Conservation (phyloP, 1,284 basidiomycete genomes). For the Testicularia cyperi region DNA sequence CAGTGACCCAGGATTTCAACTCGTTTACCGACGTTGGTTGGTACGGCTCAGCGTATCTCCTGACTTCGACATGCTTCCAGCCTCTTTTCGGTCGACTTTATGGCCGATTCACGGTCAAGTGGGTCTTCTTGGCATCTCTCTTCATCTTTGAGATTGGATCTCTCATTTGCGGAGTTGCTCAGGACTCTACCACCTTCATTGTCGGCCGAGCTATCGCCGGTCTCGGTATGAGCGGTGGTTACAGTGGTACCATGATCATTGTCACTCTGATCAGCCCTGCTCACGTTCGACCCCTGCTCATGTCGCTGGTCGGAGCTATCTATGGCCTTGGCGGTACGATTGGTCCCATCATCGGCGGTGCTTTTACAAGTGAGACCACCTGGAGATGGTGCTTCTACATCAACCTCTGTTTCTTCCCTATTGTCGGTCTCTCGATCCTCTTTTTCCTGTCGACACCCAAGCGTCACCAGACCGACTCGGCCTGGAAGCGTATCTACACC, state of each 20-base stretch:
- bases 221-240: slow-evolving; percentile 43
- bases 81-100: slow-evolving; percentile 46
- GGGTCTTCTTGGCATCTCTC: slow-evolving; percentile 27
- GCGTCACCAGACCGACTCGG: slow-evolving; percentile 1
- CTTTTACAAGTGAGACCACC: slow-evolving; percentile 36
- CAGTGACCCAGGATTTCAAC: slow-evolving; percentile 42
- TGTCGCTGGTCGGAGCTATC: slow-evolving; percentile 22
- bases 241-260: slow-evolving; percentile 42
- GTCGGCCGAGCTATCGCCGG: slow-evolving; percentile 47
- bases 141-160: slow-evolving; percentile 45
- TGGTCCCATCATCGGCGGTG: slow-evolving; percentile 38
- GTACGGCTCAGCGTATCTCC: slow-evolving; percentile 45
- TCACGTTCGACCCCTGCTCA: slow-evolving; percentile 24
- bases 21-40: slow-evolving; percentile 42
- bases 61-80: slow-evolving; percentile 48
- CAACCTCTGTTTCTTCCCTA: slow-evolving; percentile 29
- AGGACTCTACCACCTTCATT: slow-evolving; percentile 43
- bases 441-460: slow-evolving; percentile 26
- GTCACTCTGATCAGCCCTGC: slow-evolving; percentile 29
- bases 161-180: slow-evolving; percentile 46
- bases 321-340: slow-evolving; percentile 40
- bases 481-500: slow-evolving; percentile 12
- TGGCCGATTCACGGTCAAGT: slow-evolving; percentile 43
- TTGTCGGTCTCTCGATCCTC: slow-evolving; percentile 36
- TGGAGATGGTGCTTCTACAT: slow-evolving; percentile 56